phyloP scores from a whole-genome alignment of 257 asterid genomes.

The Gardenia jasminoides region DNA sequence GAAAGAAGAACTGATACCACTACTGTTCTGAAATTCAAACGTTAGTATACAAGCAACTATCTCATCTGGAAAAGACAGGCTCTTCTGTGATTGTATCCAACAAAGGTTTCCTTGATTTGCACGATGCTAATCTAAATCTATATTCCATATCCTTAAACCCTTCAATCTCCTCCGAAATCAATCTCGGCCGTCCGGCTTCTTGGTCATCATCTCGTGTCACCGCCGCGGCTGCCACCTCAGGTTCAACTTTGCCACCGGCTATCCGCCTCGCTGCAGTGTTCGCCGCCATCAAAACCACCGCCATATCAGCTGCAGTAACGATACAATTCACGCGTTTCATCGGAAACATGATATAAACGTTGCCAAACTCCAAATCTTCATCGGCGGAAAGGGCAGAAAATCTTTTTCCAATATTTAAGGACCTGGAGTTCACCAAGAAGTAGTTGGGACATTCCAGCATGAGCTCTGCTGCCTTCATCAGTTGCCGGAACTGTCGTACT shows the following conservation, averaged over 20 bases:
- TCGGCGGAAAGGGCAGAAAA: conserved; percentile 46
- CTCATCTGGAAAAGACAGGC: conserved; percentile 28
- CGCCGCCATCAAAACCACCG: conserved; percentile 36
- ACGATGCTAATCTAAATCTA: conserved; percentile 20
- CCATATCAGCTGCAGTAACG: conserved; percentile 48
- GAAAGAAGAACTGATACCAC: background rate
- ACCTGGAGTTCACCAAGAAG: conserved; percentile 36
- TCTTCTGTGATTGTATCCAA: conserved; percentile 43
- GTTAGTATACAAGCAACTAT: background rate
- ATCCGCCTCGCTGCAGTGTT: conserved; percentile 34
- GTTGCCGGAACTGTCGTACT: conserved; percentile 31
- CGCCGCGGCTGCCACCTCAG: conserved; percentile 7
- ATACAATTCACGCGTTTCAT: conserved; percentile 49
- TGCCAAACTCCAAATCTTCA: conserved; percentile 49
- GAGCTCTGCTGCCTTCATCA: conserved; percentile 38
- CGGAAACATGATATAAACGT: conserved; percentile 46
- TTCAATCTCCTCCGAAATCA: conserved; percentile 19
- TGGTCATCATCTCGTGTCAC: background rate
- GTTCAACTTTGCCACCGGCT: conserved; percentile 29
- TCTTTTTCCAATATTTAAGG: conserved; percentile 39
- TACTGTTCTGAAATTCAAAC: background rate
- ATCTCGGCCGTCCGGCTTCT: conserved; percentile 5
- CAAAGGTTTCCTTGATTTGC: conserved; percentile 38
- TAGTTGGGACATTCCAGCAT: conserved; percentile 33
- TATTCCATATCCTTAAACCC: conserved; percentile 20